phyloP scores from a whole-genome alignment of 192 early-diverging fungal species.

The Linnemannia elongata region DNA sequence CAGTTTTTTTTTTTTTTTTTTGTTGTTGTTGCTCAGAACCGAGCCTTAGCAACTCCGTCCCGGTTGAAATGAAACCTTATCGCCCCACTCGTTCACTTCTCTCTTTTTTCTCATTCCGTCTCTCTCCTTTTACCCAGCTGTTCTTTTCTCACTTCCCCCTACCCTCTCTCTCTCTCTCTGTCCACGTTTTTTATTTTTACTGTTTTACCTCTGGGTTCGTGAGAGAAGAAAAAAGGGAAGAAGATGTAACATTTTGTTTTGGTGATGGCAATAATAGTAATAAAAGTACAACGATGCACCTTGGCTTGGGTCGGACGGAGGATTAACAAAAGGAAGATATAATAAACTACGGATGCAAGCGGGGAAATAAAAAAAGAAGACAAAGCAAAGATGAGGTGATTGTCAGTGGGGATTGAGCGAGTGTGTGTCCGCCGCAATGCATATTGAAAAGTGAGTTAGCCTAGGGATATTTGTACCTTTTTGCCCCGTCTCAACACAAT shows the following conservation, averaged over 20 bases:
- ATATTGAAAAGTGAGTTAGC: neutral
- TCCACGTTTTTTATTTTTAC: neutral
- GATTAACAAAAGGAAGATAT: neutral
- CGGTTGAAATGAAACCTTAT: conserved; percentile 38
- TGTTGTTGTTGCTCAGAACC: neutral
- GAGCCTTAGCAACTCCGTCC: neutral
- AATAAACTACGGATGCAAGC: neutral
- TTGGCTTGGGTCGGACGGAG: neutral
- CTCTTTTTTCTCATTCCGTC: neutral
- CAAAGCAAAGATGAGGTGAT: neutral
- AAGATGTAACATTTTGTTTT: neutral
- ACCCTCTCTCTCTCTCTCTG: neutral
- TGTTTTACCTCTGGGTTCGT: too few species aligned
- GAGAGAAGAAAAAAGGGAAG: too few species aligned
- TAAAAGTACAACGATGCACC: neutral
- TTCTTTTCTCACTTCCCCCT: too few species aligned
- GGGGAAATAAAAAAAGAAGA: neutral
- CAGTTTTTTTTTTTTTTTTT: neutral
- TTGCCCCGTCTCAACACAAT: neutral
- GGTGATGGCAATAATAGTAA: neutral
- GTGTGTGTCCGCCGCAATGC: neutral
- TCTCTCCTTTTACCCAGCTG: neutral
- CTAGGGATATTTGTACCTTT: neutral
- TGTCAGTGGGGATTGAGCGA: neutral
- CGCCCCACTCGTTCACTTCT: conserved; percentile 31